phyloP scores from a whole-genome alignment of 805 yeast species.

The Trichomonascus vanleenenianus region DNA sequence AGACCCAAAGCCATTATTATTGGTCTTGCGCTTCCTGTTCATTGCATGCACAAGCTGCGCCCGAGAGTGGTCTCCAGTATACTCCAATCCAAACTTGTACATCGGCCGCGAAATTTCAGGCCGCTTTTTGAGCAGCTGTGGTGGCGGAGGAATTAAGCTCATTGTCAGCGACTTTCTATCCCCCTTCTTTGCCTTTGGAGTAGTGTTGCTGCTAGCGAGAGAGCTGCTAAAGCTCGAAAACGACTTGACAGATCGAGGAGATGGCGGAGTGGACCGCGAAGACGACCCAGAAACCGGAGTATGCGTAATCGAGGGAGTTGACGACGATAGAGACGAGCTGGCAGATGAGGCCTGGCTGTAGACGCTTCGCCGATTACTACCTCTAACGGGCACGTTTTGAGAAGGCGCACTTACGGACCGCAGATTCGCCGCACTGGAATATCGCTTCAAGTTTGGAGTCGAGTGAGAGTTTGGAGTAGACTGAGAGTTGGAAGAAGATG shows the following conservation, averaged over 20 bases:
- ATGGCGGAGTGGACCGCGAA: constrained; percentile 6
- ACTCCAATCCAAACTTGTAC: constrained; percentile 23
- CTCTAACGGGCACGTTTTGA: background rate
- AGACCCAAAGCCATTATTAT: background rate
- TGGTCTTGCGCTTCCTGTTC: background rate
- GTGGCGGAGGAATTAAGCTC: constrained; percentile 23
- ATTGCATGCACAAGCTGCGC: background rate
- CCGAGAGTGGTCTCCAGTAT: constrained; percentile 6
- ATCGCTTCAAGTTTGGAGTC: constrained; percentile 3
- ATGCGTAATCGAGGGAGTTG: constrained; percentile 5
- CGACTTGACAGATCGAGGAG: constrained; percentile 4
- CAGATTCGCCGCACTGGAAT: constrained; percentile 1
- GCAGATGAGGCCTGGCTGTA: background rate
- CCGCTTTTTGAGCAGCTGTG: constrained; percentile 21
- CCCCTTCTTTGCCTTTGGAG: background rate
- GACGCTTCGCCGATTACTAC: background rate
- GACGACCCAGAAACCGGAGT: constrained; percentile 7
- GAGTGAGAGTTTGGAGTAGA: background rate
- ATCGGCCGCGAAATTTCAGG: constrained; percentile 26
- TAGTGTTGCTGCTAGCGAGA: background rate
- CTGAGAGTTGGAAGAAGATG: no score
- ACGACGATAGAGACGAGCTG: constrained; percentile 1
- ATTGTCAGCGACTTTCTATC: constrained; percentile 13
- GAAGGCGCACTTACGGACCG: background rate
- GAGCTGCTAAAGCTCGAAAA: background rate